These are phyloP conservation scores for Aspergillus awamori DNA, from an alignment of 2,329 filamentous ascomycete genomes.

Conservation along the genomic window DNA sequence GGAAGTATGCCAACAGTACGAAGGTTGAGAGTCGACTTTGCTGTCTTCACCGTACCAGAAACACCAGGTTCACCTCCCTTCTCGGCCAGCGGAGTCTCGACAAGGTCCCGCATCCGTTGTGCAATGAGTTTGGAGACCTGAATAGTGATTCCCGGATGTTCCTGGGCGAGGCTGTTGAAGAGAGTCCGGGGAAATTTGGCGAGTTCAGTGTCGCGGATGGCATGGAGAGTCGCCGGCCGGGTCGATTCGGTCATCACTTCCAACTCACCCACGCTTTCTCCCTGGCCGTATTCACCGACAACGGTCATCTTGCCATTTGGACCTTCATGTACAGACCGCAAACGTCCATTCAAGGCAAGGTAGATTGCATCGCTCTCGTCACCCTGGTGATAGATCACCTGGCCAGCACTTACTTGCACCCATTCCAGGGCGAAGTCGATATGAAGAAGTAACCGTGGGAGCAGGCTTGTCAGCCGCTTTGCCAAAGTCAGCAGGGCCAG, in stretches of 20 bases:
- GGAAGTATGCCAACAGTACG: slow-evolving; percentile 91
- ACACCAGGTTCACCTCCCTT: slow-evolving; percentile 64
- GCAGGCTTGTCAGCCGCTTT: slow-evolving; percentile 84
- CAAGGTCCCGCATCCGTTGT: slow-evolving; percentile 83
- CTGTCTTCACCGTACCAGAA: slow-evolving; percentile 54
- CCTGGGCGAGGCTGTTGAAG: slow-evolving; percentile 96
- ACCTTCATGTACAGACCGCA: slow-evolving; percentile 81
- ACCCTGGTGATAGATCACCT: slow-evolving; percentile 89
- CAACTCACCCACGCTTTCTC: slow-evolving; percentile 94
- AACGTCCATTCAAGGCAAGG: slow-evolving; percentile 89
- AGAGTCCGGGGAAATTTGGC: slow-evolving; percentile 94
- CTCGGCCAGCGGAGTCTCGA: slow-evolving; percentile 76
- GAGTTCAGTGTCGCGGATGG: slow-evolving; percentile 93
- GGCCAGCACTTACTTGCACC: slow-evolving; percentile 93
- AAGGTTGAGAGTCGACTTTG: slow-evolving; percentile 85
- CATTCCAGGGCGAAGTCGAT: slow-evolving; percentile 98
- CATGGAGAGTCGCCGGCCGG: slow-evolving; percentile 88
- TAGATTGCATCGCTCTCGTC: slow-evolving; percentile 99
- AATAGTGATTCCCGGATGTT: slow-evolving; percentile 97
- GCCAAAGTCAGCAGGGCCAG: slow-evolving; percentile 94
- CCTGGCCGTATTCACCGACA: slow-evolving; percentile 90
- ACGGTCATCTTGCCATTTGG: slow-evolving; percentile 82
- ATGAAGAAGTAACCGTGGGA: slow-evolving; percentile 87
- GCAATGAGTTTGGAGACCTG: slow-evolving; percentile 99
- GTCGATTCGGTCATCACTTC: slow-evolving; percentile 95